These are phyloP conservation scores for Hyphopichia wangnamkhiaoensis DNA, from an alignment of 1,139 yeast genomes.

Conservation along the genomic window DNA sequence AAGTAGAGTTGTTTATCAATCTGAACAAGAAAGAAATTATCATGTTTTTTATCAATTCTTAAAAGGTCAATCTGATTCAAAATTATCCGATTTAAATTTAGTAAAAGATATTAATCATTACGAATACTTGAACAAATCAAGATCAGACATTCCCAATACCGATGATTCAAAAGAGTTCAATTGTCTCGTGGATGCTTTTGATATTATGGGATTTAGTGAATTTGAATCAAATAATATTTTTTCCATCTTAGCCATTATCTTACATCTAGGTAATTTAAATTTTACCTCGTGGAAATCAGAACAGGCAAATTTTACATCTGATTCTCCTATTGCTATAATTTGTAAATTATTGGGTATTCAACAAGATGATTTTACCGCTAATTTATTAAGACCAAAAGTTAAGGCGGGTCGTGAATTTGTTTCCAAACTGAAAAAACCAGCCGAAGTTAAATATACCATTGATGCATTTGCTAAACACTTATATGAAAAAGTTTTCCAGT, in stretches of 20 bases:
- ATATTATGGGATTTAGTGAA: slow-evolving; percentile 67
- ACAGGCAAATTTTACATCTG: slow-evolving; percentile 70
- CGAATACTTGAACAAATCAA: slow-evolving; percentile 60
- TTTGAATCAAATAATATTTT: slow-evolving; percentile 62
- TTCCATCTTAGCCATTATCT: slow-evolving; percentile 68
- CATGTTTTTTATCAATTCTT: slow-evolving; percentile 90
- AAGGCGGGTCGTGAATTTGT: slow-evolving; percentile 91
- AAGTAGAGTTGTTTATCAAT: slow-evolving; percentile 87
- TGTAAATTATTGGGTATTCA: slow-evolving; percentile 68
- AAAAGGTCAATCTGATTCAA: slow-evolving; percentile 58
- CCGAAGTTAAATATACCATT: slow-evolving; percentile 77
- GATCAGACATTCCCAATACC: slow-evolving; percentile 60
- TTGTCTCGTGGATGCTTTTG: slow-evolving; percentile 62
- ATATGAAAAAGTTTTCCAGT: slow-evolving; percentile 82
- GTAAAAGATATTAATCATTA: slow-evolving; percentile 47
- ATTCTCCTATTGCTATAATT: slow-evolving; percentile 55
- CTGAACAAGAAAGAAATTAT: slow-evolving; percentile 78
- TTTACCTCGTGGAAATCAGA: slow-evolving; percentile 73
- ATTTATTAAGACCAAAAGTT: slow-evolving; percentile 75
- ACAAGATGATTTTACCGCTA: slow-evolving; percentile 53
- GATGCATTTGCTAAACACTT: slow-evolving; percentile 88
- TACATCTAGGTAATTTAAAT: slow-evolving; percentile 84
- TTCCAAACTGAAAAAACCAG: slow-evolving; percentile 73
- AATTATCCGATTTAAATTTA: slow-evolving; percentile 51
- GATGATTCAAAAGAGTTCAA: slow-evolving; percentile 74